Percentiles rank a stretch among this genome's conserved stretches.
These are phyloP conservation scores for Pseudogymnoascus verrucosus DNA, from an alignment of 2,329 filamentous ascomycete species.

Conservation along the genomic window DNA sequence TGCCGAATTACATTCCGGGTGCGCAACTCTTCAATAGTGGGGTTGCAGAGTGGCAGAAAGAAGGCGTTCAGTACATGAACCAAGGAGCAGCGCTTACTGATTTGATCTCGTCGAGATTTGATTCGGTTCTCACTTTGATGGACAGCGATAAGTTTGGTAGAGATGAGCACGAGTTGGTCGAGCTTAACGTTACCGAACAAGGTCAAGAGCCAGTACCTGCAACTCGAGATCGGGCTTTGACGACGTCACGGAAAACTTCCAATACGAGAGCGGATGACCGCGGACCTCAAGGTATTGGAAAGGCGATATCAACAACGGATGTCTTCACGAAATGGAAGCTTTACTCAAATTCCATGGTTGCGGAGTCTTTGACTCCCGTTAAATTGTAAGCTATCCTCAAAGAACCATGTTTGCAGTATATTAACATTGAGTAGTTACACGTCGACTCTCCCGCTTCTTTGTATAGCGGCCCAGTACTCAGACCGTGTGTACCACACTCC, in stretches of 20 bases:
- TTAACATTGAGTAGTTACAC: slow-evolving; percentile 46
- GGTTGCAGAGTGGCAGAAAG: slow-evolving; percentile 35
- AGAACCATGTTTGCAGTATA: background rate
- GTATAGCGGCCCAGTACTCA: slow-evolving; percentile 71
- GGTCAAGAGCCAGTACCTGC: background rate
- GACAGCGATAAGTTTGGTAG: slow-evolving; percentile 51
- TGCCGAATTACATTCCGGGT: slow-evolving; percentile 29
- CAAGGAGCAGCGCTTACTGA: slow-evolving; percentile 46
- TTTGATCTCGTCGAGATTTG: slow-evolving; percentile 53
- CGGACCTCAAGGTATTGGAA: background rate
- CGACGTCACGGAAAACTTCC: slow-evolving; percentile 16
- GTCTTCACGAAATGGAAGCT: slow-evolving; percentile 70
- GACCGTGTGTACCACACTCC: slow-evolving; percentile 65
- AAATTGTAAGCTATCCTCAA: slow-evolving; percentile 45
- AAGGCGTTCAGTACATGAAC: slow-evolving; percentile 37
- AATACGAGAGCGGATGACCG: background rate
- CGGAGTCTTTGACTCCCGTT: slow-evolving; percentile 57
- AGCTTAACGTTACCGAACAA: slow-evolving; percentile 11
- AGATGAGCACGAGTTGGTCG: slow-evolving; percentile 44
- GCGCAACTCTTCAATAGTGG: slow-evolving; percentile 36
- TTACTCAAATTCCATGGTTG: slow-evolving; percentile 70
- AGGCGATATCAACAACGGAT: slow-evolving; percentile 38
- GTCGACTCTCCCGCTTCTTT: slow-evolving; percentile 68
- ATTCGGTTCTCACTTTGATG: slow-evolving; percentile 63
- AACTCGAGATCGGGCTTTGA: background rate